These are phyloP conservation scores for Nakazawaea molendinolei DNA, from an alignment of 805 yeast species.

Conservation along the genomic window DNA sequence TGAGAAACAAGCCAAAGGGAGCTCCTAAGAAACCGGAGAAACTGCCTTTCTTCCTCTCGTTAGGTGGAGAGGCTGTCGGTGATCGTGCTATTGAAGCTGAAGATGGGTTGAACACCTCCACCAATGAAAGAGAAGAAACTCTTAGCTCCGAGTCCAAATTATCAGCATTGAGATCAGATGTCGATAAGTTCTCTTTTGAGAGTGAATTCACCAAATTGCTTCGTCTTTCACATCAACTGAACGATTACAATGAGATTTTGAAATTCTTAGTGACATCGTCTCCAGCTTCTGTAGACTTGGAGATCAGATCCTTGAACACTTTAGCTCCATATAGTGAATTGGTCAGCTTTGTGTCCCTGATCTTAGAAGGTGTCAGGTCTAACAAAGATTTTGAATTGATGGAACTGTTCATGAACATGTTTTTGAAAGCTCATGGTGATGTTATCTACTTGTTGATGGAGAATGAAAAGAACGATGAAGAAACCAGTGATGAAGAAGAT, in stretches of 20 bases:
- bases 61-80: constrained; percentile 62
- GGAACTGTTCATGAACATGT: constrained; percentile 73
- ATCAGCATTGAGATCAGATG: constrained; percentile 24
- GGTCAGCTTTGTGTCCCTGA: constrained; percentile 56
- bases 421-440: constrained; percentile 79
- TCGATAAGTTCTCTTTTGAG: constrained; percentile 47
- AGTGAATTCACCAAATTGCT: constrained; percentile 64
- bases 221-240: constrained; percentile 33
- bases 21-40: constrained; percentile 80
- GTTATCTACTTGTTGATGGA: constrained; percentile 35
- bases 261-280: constrained; percentile 49
- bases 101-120: constrained; percentile 21
- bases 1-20: constrained; percentile 84
- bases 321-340: constrained; percentile 65
- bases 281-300: constrained; percentile 79
- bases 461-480: background rate
- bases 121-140: constrained; percentile 22
- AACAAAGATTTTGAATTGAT: constrained; percentile 68
- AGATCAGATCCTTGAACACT: constrained; percentile 70
- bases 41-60: constrained; percentile 73
- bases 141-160: constrained; percentile 26
- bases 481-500: constrained; percentile 11
- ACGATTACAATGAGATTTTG: constrained; percentile 46
- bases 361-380: constrained; percentile 48
- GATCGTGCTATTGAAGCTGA: constrained; percentile 55